These are phyloP conservation scores for Cladophialophora exuberans DNA, from an alignment of 2,329 filamentous ascomycete genomes.

Conservation along the genomic window DNA sequence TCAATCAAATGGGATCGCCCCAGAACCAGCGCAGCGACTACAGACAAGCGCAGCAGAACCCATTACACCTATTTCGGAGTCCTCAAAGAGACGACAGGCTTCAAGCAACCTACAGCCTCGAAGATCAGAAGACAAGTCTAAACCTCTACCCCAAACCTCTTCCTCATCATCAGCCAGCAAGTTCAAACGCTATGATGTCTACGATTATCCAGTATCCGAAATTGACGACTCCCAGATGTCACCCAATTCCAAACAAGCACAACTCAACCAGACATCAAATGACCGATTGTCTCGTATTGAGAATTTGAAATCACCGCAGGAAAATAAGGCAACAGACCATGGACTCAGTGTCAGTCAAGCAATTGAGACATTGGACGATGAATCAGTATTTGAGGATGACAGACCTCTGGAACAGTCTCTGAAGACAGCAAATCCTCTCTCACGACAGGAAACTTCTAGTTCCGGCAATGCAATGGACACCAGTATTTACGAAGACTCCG, in stretches of 20 bases:
- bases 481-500: constrained; percentile 18
- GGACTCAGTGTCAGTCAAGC: constrained; percentile 16
- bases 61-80: constrained; percentile 17
- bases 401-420: neutral
- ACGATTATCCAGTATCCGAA: constrained; percentile 31
- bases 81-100: constrained; percentile 4
- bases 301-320: constrained; percentile 6
- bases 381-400: constrained; percentile 19
- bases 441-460: neutral
- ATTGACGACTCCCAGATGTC: constrained; percentile 35
- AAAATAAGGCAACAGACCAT: constrained; percentile 6
- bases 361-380: constrained; percentile 16
- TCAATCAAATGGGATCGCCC: neutral
- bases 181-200: constrained; percentile 28
- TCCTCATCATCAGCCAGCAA: constrained; percentile 27
- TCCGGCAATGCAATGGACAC: neutral
- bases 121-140: neutral
- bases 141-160: constrained; percentile 3
- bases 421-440: neutral
- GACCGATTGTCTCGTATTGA: constrained; percentile 18
- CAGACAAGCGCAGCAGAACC: constrained; percentile 6
- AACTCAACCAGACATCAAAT: constrained; percentile 7
- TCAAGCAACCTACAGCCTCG: constrained; percentile 8
- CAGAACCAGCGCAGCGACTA: neutral
- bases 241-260: constrained; percentile 26